Evolutionary conservation across 345 rosid genomes (phyloP).

Genomic region (Salix caprea): DNA sequence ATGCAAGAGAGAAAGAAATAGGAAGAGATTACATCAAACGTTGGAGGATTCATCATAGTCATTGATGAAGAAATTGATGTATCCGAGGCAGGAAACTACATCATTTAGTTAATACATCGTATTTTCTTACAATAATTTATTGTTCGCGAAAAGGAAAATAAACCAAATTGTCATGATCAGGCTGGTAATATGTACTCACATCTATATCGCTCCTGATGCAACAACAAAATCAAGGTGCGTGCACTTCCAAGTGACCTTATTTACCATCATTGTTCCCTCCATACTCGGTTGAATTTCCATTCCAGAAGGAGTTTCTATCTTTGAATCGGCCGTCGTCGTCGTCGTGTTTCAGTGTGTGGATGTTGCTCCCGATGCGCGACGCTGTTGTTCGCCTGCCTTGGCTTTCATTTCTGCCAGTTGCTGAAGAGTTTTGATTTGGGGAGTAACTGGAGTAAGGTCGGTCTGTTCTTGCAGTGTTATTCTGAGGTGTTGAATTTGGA

Average conservation of each 20-base stretch:
- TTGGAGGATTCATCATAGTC: too few species aligned
- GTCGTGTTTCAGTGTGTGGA: constrained; percentile 67
- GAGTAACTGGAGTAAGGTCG: constrained; percentile 17
- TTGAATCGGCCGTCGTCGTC: constrained; percentile 58
- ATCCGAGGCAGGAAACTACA: too few species aligned
- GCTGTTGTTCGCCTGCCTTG: constrained; percentile 41
- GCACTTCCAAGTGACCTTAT: background rate
- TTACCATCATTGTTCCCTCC: constrained; percentile 50
- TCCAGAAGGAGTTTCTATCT: constrained; percentile 76
- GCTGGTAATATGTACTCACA: too few species aligned
- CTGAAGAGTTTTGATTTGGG: constrained; percentile 20
- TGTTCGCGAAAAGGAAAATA: too few species aligned
- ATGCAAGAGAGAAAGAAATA: too few species aligned
- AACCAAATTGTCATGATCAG: too few species aligned
- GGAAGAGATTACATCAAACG: too few species aligned
- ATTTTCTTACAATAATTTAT: too few species aligned
- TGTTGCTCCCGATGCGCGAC: constrained; percentile 60
- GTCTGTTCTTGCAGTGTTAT: constrained; percentile 29
- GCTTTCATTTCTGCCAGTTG: constrained; percentile 33
- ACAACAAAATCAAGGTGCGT: background rate
- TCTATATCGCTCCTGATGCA: background rate
- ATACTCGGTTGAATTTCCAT: constrained; percentile 84
- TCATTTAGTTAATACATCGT: too few species aligned
- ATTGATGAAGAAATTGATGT: too few species aligned
- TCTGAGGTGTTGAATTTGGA: constrained; percentile 40